phyloP scores from a whole-genome alignment of 2,329 filamentous ascomycete genomes.

The Xylariaceae sp. region DNA sequence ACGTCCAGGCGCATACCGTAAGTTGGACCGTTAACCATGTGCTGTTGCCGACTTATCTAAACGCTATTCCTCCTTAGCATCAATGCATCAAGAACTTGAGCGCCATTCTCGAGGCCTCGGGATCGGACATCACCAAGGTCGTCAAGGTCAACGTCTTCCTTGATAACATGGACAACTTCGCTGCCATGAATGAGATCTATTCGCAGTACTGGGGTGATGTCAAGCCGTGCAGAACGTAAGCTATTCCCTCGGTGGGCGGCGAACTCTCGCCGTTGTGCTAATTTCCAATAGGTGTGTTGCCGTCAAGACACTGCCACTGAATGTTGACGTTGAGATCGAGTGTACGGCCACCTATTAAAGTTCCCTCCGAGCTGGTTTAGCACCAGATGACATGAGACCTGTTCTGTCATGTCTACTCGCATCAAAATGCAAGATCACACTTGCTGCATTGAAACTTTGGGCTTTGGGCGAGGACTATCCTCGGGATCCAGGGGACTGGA shows the following conservation, averaged over 20 bases:
- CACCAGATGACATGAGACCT: neutral
- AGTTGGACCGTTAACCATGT: constrained; percentile 8
- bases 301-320: constrained; percentile 83
- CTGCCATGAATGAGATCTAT: constrained; percentile 72
- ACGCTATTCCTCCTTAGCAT: constrained; percentile 34
- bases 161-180: constrained; percentile 70
- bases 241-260: neutral
- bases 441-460: no score
- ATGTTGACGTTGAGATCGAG: constrained; percentile 87
- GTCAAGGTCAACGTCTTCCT: constrained; percentile 75
- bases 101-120: constrained; percentile 67
- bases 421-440: no score
- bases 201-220: constrained; percentile 62
- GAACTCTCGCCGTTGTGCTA: neutral
- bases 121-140: constrained; percentile 61
- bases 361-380: neutral
- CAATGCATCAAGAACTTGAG: constrained; percentile 70
- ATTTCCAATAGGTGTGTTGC: constrained; percentile 69
- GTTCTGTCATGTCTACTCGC: no score
- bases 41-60: neutral
- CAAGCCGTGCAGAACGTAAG: constrained; percentile 45
- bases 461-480: no score
- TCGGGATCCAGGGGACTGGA: no score
- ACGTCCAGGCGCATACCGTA: constrained; percentile 63
- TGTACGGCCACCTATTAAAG: constrained; percentile 59